These are phyloP conservation scores for Fonsecaea nubica DNA, from an alignment of 2,329 filamentous ascomycete genomes.

Conservation along the genomic window DNA sequence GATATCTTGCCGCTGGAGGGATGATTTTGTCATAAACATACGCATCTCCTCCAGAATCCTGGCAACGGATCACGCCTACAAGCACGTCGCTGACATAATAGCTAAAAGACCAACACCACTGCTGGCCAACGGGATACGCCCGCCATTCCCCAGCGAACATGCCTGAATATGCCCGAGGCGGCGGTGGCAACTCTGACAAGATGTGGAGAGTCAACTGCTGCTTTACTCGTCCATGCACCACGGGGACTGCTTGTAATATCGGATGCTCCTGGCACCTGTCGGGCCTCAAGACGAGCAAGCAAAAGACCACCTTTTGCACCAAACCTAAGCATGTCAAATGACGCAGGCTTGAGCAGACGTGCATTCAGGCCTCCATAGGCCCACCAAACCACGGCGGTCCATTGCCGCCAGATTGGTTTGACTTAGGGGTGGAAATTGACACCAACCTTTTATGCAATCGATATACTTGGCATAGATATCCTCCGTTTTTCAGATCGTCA, in stretches of 20 bases:
- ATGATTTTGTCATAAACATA: conserved; percentile 3
- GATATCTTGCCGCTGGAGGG: background rate
- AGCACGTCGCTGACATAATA: conserved; percentile 7
- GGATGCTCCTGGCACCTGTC: background rate
- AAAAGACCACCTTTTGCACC: conserved; percentile 5
- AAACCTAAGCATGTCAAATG: conserved; percentile 9
- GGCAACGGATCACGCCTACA: background rate
- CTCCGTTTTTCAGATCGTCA: conserved; percentile 1
- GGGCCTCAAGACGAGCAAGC: conserved; percentile 2
- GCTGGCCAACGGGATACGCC: background rate
- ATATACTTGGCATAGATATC: conserved; percentile 12
- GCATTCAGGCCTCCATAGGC: conserved; percentile 17
- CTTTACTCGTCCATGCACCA: conserved; percentile 1
- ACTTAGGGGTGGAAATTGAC: background rate
- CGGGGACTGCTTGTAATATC: conserved; percentile 3
- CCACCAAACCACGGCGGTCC: background rate
- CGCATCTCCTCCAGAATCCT: background rate
- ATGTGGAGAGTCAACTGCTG: background rate
- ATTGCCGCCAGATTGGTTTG: background rate
- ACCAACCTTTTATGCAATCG: background rate
- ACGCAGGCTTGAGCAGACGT: conserved; percentile 11
- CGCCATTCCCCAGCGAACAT: background rate
- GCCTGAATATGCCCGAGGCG: conserved; percentile 10
- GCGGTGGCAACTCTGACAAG: conserved; percentile 5
- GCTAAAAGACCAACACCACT: background rate